Conservation (phyloP, 352 stramenopile genomes). For the Phytophthora uliginosa region DNA sequence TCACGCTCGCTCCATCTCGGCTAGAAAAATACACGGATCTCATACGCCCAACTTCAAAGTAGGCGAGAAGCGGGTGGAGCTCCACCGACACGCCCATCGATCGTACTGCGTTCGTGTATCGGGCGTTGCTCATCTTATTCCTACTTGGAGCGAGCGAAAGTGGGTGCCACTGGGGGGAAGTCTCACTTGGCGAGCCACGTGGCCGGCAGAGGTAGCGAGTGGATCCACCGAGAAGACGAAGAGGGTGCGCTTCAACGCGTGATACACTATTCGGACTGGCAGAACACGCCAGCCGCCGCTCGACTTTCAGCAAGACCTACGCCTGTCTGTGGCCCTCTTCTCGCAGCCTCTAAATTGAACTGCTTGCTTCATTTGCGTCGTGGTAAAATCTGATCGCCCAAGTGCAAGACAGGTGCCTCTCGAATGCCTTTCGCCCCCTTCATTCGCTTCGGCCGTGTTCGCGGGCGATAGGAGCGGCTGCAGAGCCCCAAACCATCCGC, state of each 20-base stretch:
- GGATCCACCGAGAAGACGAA: neutral
- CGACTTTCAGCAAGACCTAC: neutral
- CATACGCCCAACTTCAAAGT: neutral
- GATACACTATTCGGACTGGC: slow-evolving; percentile 4
- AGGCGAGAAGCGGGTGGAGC: neutral
- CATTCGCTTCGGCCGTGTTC: neutral
- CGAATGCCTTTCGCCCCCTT: neutral
- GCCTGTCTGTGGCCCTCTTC: neutral
- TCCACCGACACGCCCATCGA: neutral
- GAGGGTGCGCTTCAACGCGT: neutral
- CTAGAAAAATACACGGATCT: neutral
- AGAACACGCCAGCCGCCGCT: neutral
- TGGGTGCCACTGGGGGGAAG: neutral
- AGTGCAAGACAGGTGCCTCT: neutral
- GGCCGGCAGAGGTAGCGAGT: neutral
- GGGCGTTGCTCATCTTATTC: neutral
- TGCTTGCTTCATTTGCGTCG: neutral
- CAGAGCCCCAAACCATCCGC: slow-evolving; percentile 36
- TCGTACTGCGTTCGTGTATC: neutral
- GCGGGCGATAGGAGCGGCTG: slow-evolving; percentile 2
- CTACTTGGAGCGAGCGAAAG: neutral
- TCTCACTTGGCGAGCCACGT: neutral
- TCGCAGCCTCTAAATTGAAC: neutral
- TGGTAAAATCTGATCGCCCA: neutral
- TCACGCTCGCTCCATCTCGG: neutral